These are phyloP conservation scores for Penicillium dipodomyicola DNA, from an alignment of 495 filamentous ascomycete genomes.

Conservation along the genomic window DNA sequence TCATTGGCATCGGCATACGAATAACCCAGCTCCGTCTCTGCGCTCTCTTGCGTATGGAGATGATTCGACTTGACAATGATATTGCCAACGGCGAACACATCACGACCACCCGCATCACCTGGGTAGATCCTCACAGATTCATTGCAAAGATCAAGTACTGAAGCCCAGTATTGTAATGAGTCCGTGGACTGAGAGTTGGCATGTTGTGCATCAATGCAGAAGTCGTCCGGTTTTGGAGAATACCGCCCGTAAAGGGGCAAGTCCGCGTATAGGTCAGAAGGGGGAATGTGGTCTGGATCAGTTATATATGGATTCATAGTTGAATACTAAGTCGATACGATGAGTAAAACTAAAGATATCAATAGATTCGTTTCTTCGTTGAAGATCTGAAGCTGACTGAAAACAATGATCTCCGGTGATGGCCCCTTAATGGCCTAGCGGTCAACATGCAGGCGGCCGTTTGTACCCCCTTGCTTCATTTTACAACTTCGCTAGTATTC, in stretches of 20 bases:
- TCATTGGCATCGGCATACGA: slow-evolving; percentile 46
- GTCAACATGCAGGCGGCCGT: neutral
- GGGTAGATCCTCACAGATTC: slow-evolving; percentile 34
- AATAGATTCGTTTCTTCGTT: neutral
- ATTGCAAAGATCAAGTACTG: slow-evolving; percentile 34
- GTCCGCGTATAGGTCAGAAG: slow-evolving; percentile 34
- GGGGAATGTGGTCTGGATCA: slow-evolving; percentile 35
- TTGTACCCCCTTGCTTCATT: neutral
- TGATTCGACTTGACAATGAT: slow-evolving; percentile 48
- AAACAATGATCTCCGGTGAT: neutral
- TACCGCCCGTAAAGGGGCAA: slow-evolving; percentile 40
- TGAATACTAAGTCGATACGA: neutral
- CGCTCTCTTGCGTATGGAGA: slow-evolving; percentile 22
- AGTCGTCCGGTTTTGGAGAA: slow-evolving; percentile 32
- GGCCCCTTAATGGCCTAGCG: no score
- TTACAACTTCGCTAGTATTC: no score
- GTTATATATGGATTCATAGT: slow-evolving; percentile 30
- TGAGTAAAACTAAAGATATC: no score
- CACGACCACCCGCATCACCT: slow-evolving; percentile 36
- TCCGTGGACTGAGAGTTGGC: slow-evolving; percentile 31
- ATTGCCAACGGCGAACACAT: slow-evolving; percentile 47
- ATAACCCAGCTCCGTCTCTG: slow-evolving; percentile 13
- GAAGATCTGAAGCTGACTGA: neutral
- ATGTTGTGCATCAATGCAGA: slow-evolving; percentile 31
- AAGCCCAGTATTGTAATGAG: slow-evolving; percentile 39